Evolutionary conservation across 2,329 filamentous ascomycete genomes (phyloP).

Genomic region (Ophidiomyces ophidiicola): DNA sequence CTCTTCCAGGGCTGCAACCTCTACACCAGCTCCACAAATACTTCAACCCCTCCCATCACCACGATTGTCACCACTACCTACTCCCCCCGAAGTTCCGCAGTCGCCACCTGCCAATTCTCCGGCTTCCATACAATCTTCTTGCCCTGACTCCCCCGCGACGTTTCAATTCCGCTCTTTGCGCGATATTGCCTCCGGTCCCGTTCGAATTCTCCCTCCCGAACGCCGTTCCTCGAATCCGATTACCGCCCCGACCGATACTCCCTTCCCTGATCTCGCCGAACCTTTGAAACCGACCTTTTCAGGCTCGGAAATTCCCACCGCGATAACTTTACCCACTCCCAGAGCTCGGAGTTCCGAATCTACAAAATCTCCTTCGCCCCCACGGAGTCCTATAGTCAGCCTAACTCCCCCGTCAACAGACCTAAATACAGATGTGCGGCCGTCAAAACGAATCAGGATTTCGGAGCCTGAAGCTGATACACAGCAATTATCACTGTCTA

Average conservation of each 20-base stretch:
- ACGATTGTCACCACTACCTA: slow-evolving; percentile 7
- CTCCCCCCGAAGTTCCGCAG: background rate
- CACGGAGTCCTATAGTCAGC: background rate
- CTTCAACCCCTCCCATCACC: slow-evolving; percentile 12
- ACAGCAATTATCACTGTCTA: too few relatives aligned
- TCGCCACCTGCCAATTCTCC: slow-evolving; percentile 1
- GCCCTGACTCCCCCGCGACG: background rate
- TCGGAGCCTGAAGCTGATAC: slow-evolving; percentile 9
- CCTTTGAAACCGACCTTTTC: too few relatives aligned
- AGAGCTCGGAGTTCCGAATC: background rate
- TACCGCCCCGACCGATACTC: slow-evolving; percentile 14
- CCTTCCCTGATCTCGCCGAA: slow-evolving; percentile 6
- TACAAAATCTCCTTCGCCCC: slow-evolving; percentile 8
- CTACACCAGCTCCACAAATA: slow-evolving; percentile 2
- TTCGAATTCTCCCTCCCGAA: slow-evolving; percentile 1
- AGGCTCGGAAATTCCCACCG: background rate
- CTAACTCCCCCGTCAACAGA: background rate
- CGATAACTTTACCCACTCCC: background rate
- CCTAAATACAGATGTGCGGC: slow-evolving; percentile 17
- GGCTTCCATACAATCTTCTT: background rate
- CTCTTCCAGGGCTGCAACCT: slow-evolving; percentile 4
- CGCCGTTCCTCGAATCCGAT: background rate
- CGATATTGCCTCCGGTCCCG: too few relatives aligned
- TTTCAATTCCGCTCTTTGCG: too few relatives aligned
- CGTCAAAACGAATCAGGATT: slow-evolving; percentile 23